Percentiles rank a stretch among this genome's conserved stretches.
Evolutionary conservation across 208 protist species (phyloP).

Genomic region (Trypanosoma platydactyli): DNA sequence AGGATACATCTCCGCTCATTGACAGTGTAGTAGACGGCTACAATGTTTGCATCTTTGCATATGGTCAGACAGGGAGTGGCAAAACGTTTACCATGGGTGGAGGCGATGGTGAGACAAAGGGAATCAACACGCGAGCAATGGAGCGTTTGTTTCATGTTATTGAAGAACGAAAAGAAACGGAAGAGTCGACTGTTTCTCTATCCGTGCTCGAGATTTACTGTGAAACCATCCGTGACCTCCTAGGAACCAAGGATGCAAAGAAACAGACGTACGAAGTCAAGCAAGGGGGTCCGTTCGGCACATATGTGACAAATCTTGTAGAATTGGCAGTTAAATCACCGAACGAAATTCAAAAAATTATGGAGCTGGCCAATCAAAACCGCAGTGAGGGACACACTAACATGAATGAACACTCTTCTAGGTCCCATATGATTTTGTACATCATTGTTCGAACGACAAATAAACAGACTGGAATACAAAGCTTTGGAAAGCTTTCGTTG

Average conservation of each 20-base stretch:
- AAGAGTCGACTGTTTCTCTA: slow-evolving; percentile 76
- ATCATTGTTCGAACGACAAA: slow-evolving; percentile 89
- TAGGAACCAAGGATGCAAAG: slow-evolving; percentile 57
- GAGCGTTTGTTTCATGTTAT: slow-evolving; percentile 90
- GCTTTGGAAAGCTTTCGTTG: slow-evolving; percentile 93
- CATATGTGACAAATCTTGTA: slow-evolving; percentile 89
- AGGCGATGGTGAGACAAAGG: slow-evolving; percentile 65
- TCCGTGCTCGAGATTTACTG: slow-evolving; percentile 92
- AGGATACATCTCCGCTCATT: slow-evolving; percentile 92
- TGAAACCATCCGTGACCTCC: slow-evolving; percentile 88
- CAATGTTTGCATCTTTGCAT: slow-evolving; percentile 95
- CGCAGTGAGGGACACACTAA: slow-evolving; percentile 88
- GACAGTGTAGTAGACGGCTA: slow-evolving; percentile 93
- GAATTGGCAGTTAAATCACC: slow-evolving; percentile 69
- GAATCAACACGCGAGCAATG: slow-evolving; percentile 89
- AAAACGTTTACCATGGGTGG: slow-evolving; percentile 92
- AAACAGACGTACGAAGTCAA: slow-evolving; percentile 81
- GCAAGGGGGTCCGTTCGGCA: slow-evolving; percentile 85
- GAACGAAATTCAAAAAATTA: slow-evolving; percentile 79
- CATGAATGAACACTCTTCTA: slow-evolving; percentile 93
- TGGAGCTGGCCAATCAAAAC: slow-evolving; percentile 68
- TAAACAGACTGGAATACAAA: slow-evolving; percentile 84
- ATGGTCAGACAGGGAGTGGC: slow-evolving; percentile 92
- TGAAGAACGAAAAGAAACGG: slow-evolving; percentile 83
- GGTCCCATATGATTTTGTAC: slow-evolving; percentile 94